phyloP scores from a whole-genome alignment of 441 rosid species.

The Omphalea diandra region DNA sequence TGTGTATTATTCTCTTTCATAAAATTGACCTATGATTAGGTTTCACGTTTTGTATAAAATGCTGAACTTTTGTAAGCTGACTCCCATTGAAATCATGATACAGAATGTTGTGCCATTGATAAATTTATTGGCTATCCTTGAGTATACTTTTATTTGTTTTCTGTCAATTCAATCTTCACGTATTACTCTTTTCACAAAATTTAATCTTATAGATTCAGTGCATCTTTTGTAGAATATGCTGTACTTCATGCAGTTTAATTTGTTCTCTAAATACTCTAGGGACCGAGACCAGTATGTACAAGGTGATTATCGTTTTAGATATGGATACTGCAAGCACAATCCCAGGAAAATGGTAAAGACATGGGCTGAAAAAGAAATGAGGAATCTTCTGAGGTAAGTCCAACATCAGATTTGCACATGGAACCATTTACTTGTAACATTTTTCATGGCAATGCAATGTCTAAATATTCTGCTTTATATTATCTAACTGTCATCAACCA shows the following conservation, averaged over 20 bases:
- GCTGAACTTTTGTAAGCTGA: no score
- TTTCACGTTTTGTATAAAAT: no score
- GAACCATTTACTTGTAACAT: neutral
- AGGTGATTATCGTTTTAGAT: conserved; percentile 94
- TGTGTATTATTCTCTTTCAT: no score
- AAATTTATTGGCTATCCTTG: neutral
- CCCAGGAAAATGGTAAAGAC: conserved; percentile 97
- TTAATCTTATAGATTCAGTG: neutral
- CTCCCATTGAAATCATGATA: no score
- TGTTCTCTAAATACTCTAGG: conserved; percentile 39
- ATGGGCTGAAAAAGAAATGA: conserved; percentile 98
- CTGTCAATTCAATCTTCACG: neutral
- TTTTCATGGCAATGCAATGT: neutral
- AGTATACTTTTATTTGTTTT: neutral
- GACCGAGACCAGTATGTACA: conserved; percentile 94
- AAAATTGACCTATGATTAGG: no score
- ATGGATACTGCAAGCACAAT: conserved; percentile 94
- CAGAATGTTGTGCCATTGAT: neutral
- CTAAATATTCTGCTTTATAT: neutral
- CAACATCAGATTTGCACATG: neutral
- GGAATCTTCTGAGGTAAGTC: conserved; percentile 84
- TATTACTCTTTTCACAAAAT: neutral
- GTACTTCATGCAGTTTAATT: conserved; percentile 9
- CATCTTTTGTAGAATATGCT: neutral
- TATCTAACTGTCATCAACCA: neutral